Percentiles rank a stretch among this genome's conserved stretches.
Conservation (phyloP, 768 basidiomycete genomes). For the Panus rudis region DNA sequence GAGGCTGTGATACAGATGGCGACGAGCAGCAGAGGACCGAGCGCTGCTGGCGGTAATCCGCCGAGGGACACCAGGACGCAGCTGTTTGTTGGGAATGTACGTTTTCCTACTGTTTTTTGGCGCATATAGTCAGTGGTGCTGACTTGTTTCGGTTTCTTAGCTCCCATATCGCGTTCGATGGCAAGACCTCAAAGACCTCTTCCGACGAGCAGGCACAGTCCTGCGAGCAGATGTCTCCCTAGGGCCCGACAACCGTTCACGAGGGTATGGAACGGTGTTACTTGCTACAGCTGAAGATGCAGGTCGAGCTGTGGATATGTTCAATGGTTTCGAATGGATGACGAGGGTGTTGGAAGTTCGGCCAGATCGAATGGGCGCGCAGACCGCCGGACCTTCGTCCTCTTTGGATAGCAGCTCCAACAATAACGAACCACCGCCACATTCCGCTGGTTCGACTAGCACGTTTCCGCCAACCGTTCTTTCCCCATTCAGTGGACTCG, state of each 20-base stretch:
- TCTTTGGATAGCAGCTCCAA: too few species aligned
- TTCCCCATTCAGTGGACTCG: conserved; percentile 2
- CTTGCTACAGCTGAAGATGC: conserved; percentile 94
- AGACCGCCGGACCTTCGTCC: too few species aligned
- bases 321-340: conserved; percentile 98
- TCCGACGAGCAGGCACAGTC: conserved; percentile 81
- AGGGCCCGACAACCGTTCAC: conserved; percentile 82
- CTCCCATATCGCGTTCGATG: conserved; percentile 95
- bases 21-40: conserved; percentile 70
- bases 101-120: conserved; percentile 23
- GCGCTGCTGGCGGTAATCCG: conserved; percentile 42
- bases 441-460: conserved; percentile 10
- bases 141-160: conserved; percentile 31
- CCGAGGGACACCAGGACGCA: conserved; percentile 87
- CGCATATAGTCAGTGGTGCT: too few species aligned
- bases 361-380: conserved; percentile 61
- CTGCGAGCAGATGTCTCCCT: conserved; percentile 46
- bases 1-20: conserved; percentile 90
- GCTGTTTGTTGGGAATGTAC: conserved; percentile 92
- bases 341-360: conserved; percentile 87
- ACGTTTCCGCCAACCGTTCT: conserved; percentile 8
- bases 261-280: conserved; percentile 92
- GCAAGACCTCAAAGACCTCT: conserved; percentile 99
- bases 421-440: conserved; percentile 16
- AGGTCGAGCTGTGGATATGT: conserved; percentile 88